phyloP scores from a whole-genome alignment of 1,139 yeast species.

The Pichia kudriavzevii region DNA sequence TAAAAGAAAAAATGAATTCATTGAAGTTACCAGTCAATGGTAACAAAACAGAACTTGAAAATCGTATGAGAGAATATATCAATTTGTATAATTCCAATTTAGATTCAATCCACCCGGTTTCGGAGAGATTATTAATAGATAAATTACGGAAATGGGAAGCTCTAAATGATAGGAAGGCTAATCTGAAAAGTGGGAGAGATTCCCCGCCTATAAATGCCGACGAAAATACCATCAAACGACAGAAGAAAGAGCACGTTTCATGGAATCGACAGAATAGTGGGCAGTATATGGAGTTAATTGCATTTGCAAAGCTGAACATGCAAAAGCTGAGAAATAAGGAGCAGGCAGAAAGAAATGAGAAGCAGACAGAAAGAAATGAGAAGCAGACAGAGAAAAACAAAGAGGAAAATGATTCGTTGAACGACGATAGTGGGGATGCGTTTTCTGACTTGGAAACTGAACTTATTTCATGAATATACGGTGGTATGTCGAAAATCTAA shows the following conservation, averaged over 20 bases:
- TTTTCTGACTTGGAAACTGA: conserved; percentile 5
- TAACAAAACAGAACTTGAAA: conserved; percentile 52
- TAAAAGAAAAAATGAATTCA: conserved; percentile 52
- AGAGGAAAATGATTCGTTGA: too few relatives aligned
- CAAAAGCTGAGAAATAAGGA: conserved; percentile 17
- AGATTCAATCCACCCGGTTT: conserved; percentile 64
- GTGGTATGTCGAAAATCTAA: background rate
- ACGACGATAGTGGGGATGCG: conserved; percentile 1
- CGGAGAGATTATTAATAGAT: conserved; percentile 46
- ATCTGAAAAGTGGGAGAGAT: background rate
- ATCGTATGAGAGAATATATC: conserved; percentile 71
- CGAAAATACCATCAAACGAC: conserved; percentile 8
- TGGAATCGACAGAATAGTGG: conserved; percentile 46
- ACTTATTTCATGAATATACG: background rate
- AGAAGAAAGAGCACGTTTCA: conserved; percentile 31
- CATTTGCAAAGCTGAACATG: conserved; percentile 39
- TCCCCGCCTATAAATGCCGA: conserved; percentile 7
- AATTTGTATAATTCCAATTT: conserved; percentile 76
- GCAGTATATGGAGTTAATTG: conserved; percentile 47
- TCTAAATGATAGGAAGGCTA: conserved; percentile 16
- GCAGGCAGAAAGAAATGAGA: background rate
- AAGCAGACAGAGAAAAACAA: background rate
- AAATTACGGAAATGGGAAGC: conserved; percentile 67
- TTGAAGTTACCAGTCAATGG: conserved; percentile 58
- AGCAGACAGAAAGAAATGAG: background rate